Base-by-base conservation (phyloP, 768 basidiomycete species). In the Tremella fuciformis region DNA sequence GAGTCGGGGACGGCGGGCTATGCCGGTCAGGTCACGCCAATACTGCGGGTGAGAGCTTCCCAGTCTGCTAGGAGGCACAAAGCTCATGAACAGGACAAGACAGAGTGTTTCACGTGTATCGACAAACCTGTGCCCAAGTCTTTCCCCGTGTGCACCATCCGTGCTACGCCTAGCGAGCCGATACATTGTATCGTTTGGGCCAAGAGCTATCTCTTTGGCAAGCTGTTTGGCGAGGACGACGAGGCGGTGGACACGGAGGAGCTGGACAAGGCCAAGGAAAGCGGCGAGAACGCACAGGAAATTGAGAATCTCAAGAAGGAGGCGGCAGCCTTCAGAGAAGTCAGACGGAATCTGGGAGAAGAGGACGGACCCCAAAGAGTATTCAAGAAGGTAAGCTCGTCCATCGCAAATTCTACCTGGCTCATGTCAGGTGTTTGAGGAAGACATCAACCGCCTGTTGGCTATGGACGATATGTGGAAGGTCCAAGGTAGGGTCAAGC, bases 141-240 rank as follows among this genome's bases (percentile, higher is more conserved):
- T 0, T 98, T 91, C 73, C 93, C 96, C 0, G 93, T 98, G 9
- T 99, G 96, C 76, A 98, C 96, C 0, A 98, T 99, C 65, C 86
- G 94, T 39, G 91, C 91, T 1, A 98, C 96, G 0, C 96, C 96
- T 0, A 90, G 88, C 57, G 93, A 94, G 64, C 91, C 96, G 0
- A 96, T 98, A 51, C 96, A 99, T 70, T 99, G 94, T 71, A 97
- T 99, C 50, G 93, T 97, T 1, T 99, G 96, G 96, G 91, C 91
- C 26, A 99, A 98, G 76, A 92, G 85, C 57, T 98, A 98, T 79
- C 85, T 99, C 13, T 83, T 97, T 69, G 86, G 92, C 16, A 92
- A 97, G 77, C 77, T 99, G 8, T 97, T 97, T 65, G 96, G 96
- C 0, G 90, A 93, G 74, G 91, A 96, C 51, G 79, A 80, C 47